Conservation (phyloP, 768 basidiomycete species). For the Serendipita sp. region DNA sequence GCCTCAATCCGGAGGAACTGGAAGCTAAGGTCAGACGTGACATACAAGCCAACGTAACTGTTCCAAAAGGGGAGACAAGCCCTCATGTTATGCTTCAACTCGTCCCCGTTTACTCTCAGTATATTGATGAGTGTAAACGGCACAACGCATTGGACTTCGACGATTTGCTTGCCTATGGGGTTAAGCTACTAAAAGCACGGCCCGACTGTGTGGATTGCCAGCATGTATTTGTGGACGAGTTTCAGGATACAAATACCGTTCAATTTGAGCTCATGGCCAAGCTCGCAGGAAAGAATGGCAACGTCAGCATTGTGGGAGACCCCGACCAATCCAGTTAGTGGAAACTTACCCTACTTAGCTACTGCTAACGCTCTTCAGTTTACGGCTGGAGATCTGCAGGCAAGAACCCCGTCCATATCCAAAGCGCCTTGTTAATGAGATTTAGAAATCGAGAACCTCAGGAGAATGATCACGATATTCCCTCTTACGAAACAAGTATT, state of each 20-base stretch:
- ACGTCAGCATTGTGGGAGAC: conserved; percentile 73
- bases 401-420: conserved; percentile 7
- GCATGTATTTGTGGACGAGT: conserved; percentile 69
- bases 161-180: conserved; percentile 59
- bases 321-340: conserved; percentile 71
- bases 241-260: conserved; percentile 68
- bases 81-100: conserved; percentile 23
- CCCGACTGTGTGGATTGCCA: conserved; percentile 34
- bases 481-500: conserved; percentile 46
- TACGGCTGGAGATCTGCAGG: conserved; percentile 76
- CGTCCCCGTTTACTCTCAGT: conserved; percentile 43
- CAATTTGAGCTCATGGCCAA: conserved; percentile 68
- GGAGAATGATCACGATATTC: conserved; percentile 63
- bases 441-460: conserved; percentile 49
- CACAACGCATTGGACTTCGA: conserved; percentile 78
- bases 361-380: conserved; percentile 23
- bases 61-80: conserved; percentile 1
- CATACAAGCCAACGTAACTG: not conserved
- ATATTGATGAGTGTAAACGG: conserved; percentile 41
- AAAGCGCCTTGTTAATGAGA: not conserved
- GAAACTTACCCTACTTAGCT: not conserved
- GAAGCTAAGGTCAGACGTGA: conserved; percentile 7
- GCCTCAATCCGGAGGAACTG: conserved; percentile 36
- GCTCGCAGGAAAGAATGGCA: conserved; percentile 35
- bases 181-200: conserved; percentile 40